Base-by-base conservation (phyloP, 257 asterid genomes). In the Handroanthus guayacan region DNA sequence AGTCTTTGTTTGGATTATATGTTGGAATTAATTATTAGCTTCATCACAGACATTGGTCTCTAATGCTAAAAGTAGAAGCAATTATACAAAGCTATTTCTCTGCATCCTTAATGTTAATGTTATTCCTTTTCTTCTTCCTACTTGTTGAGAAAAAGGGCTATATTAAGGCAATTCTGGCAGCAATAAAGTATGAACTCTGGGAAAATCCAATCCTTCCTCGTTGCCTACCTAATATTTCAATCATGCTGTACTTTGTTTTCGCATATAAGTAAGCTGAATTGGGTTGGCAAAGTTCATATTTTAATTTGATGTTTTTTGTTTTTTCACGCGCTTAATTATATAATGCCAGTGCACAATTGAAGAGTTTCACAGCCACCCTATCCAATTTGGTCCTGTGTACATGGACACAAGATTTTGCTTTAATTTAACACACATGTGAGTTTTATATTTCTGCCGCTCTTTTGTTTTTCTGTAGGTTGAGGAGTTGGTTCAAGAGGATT, bases 401-500 rank as follows among this genome's bases (percentile, higher is more conserved):
- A 69, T 9, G 13, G 67, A 70, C 14, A 71, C 57, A 55, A 56
- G 14, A 57, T 17, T 52, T 25, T 25, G 31, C 31, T 25, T 25
- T 25, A 25, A 25, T 25, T 25, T 25, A 25, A 25, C 31, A 25
- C 41, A 20, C 57, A 62, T 43, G 31, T 45, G 45, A 16, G 5
- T 50, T 50, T 18, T 39, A 3, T 38, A 12, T 20, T 50, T 61
- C 43, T 71, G 76, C 70, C 73, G 62, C 72, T n/a, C 13, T 48
- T 25, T 51, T 77, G 44, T 70, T 80, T 31, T 70, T 79, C 51
- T 81, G 68, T 79, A 90, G 98, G 98, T 94, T 79, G 97, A 86
- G 87, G 95, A 90, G 77, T 80, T 92, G 82, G 85, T 92, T 80
- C 95, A 85, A 80, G 98, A 89, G 83, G 98, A 94, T 80, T 87